These are phyloP conservation scores for Lachancea lanzarotensis DNA, from an alignment of 805 yeast species.

Conservation along the genomic window DNA sequence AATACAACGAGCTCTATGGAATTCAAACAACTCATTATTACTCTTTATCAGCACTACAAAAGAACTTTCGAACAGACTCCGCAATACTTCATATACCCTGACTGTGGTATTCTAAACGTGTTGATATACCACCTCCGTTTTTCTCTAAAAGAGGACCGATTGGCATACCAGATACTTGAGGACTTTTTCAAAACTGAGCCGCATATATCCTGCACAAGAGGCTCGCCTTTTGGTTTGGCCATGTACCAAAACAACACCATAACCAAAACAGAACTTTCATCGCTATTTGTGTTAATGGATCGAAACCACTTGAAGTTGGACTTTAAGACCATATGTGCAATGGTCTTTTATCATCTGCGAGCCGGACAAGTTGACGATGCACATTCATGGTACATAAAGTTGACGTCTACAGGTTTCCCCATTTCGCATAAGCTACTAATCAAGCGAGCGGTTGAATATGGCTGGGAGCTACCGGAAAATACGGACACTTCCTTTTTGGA, in stretches of 20 bases:
- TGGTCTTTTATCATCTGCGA: slow-evolving; percentile 19
- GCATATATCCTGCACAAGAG: slow-evolving; percentile 5
- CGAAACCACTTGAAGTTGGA: slow-evolving; percentile 16
- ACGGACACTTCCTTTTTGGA: slow-evolving; percentile 15
- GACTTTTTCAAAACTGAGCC: slow-evolving; percentile 17
- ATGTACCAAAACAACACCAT: slow-evolving; percentile 17
- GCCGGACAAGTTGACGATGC: slow-evolving; percentile 19
- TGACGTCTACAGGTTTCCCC: slow-evolving; percentile 19
- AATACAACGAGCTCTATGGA: slow-evolving; percentile 9
- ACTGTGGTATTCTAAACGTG: slow-evolving; percentile 20
- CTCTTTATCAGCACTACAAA: slow-evolving; percentile 16
- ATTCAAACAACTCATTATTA: slow-evolving; percentile 14
- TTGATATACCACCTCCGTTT: slow-evolving; percentile 17
- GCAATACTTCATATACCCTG: slow-evolving; percentile 8
- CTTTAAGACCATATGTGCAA: slow-evolving; percentile 22
- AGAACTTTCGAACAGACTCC: slow-evolving; percentile 3
- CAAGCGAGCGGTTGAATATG: slow-evolving; percentile 12
- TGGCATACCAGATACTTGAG: slow-evolving; percentile 22
- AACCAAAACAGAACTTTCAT: slow-evolving; percentile 14
- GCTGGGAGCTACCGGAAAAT: slow-evolving; percentile 24
- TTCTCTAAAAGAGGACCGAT: slow-evolving; percentile 15
- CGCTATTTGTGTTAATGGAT: slow-evolving; percentile 22
- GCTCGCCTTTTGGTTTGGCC: slow-evolving; percentile 24
- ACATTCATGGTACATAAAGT: slow-evolving; percentile 24
- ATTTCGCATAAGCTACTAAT: slow-evolving; percentile 19